phyloP scores from a whole-genome alignment of 257 asterid species.

The Solanum virginianum region DNA sequence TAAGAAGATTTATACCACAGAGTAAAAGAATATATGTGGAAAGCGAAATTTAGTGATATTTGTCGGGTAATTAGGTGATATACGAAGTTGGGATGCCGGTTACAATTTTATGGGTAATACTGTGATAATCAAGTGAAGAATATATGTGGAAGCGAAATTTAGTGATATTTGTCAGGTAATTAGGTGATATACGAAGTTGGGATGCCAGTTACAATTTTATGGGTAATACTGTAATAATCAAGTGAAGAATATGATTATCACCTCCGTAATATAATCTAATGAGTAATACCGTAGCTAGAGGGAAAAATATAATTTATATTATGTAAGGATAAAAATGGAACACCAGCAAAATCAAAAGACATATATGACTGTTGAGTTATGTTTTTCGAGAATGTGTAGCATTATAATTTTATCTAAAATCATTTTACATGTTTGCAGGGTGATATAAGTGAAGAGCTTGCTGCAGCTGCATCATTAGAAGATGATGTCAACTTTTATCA shows the following conservation, averaged over 20 bases:
- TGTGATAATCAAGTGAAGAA: background rate
- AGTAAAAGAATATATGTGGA: background rate
- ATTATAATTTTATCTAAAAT: background rate
- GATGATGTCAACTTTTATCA: constrained; percentile 84
- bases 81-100: background rate
- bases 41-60: background rate
- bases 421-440: constrained; percentile 39
- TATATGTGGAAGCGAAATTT: background rate
- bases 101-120: background rate
- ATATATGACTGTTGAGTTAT: background rate
- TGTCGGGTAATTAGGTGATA: background rate
- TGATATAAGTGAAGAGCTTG: constrained; percentile 56
- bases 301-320: background rate
- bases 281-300: background rate
- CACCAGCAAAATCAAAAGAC: background rate
- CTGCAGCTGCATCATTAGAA: constrained; percentile 72
- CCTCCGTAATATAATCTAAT: background rate
- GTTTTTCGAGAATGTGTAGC: background rate
- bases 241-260: background rate
- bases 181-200: background rate
- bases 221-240: background rate
- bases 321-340: background rate
- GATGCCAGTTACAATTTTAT: background rate
- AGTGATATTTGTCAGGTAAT: background rate
- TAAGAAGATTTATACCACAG: background rate